These are phyloP conservation scores for Hypoxylon sp. DNA, from an alignment of 2,329 filamentous ascomycete species.

Conservation along the genomic window DNA sequence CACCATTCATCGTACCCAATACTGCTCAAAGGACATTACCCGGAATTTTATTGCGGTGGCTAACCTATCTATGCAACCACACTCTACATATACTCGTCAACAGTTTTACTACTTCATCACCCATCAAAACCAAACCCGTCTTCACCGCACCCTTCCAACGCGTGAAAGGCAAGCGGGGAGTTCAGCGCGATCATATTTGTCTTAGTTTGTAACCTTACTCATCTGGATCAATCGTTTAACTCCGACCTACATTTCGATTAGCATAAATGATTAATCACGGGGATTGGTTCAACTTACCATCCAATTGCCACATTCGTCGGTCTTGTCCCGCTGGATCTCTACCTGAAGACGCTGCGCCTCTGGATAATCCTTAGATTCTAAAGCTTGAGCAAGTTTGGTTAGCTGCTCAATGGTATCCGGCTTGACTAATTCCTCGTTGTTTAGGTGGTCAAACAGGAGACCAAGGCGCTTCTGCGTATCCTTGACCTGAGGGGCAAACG, in stretches of 20 bases:
- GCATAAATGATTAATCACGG: conserved; percentile 41
- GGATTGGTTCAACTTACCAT: conserved; percentile 74
- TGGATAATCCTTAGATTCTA: conserved; percentile 79
- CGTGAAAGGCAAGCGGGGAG: conserved; percentile 4
- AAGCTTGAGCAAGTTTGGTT: conserved; percentile 73
- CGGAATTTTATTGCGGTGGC: conserved; percentile 35
- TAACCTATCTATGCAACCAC: conserved; percentile 40
- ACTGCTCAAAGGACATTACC: conserved; percentile 13
- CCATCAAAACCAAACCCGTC: conserved; percentile 8
- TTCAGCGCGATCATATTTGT: neutral
- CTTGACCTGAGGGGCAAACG: conserved; percentile 89
- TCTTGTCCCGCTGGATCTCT: conserved; percentile 82
- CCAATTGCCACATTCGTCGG: conserved; percentile 87
- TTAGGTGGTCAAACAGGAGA: conserved; percentile 96
- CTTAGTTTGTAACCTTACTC: conserved; percentile 76
- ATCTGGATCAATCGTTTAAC: conserved; percentile 84
- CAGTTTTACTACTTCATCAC: conserved; percentile 34
- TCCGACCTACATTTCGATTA: conserved; percentile 72
- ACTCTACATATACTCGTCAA: conserved; percentile 37
- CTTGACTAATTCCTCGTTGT: conserved; percentile 92
- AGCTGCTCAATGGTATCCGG: conserved; percentile 81
- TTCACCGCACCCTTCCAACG: neutral
- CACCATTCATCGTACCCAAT: neutral
- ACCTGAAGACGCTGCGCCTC: conserved; percentile 78
- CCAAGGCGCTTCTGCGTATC: conserved; percentile 94